A percentile compares a stretch with the other conserved stretches of the same genome.
phyloP scores from a whole-genome alignment of 169 alveolate species.

The Eimeria brunetti region DNA sequence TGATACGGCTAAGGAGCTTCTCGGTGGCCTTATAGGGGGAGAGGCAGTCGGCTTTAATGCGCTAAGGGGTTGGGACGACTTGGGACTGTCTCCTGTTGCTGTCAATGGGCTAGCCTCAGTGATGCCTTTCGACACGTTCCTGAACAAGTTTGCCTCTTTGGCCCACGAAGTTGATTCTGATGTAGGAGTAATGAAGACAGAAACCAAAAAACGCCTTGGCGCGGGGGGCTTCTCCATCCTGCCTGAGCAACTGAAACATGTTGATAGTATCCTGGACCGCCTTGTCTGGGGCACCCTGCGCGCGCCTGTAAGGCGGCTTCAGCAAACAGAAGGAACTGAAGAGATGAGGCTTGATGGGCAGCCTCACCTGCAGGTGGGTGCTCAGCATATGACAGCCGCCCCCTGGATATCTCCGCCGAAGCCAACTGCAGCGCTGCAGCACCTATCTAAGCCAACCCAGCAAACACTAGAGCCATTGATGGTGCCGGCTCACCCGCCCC shows the following conservation, averaged over 20 bases:
- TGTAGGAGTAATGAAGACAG: constrained; percentile 43
- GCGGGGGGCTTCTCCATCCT: constrained; percentile 16
- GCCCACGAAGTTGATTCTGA: constrained; percentile 54
- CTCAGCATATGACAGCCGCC: not conserved
- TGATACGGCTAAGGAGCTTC: constrained; percentile 24
- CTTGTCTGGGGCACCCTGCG: constrained; percentile 42
- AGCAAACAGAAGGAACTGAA: not conserved
- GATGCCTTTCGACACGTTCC: constrained; percentile 53
- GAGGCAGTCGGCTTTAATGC: constrained; percentile 16
- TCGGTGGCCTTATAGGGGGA: constrained; percentile 55
- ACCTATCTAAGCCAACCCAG: not conserved
- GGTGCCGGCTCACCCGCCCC: not conserved
- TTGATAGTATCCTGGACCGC: constrained; percentile 17
- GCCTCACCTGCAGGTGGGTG: not conserved
- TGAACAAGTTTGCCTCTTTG: constrained; percentile 4
- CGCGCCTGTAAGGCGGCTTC: constrained; percentile 29
- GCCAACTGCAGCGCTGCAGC: not conserved
- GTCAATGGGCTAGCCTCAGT: constrained; percentile 14
- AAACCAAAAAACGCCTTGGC: constrained; percentile 31
- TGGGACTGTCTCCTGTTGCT: constrained; percentile 48
- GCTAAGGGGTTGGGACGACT: constrained; percentile 34
- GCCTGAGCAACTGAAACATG: constrained; percentile 27
- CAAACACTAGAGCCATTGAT: not conserved
- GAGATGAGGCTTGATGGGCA: not conserved
- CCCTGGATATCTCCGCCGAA: not conserved